A percentile compares a stretch with the other conserved stretches of the same genome.
phyloP scores from a whole-genome alignment of 2,329 filamentous ascomycete genomes.

The Coleophoma eucalyptorum region DNA sequence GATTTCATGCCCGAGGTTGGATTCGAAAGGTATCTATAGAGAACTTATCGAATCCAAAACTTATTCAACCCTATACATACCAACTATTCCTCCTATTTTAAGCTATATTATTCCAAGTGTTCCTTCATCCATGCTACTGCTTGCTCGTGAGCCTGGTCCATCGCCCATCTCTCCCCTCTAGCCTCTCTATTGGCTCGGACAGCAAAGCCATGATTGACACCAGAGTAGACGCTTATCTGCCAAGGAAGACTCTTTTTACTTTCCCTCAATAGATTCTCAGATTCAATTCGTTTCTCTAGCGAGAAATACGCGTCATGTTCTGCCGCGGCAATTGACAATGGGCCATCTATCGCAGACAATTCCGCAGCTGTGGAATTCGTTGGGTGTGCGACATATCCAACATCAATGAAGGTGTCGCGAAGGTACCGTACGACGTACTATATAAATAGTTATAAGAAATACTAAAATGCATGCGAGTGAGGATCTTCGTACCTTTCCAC shows the following conservation, averaged over 20 bases:
- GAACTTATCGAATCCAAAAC: no score
- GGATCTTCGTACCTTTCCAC: conserved; percentile 42
- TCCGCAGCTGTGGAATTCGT: conserved; percentile 65
- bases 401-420: conserved; percentile 56
- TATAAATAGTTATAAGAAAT: background rate
- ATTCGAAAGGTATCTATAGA: no score
- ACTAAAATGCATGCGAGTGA: no score
- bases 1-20: no score
- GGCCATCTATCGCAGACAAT: conserved; percentile 57
- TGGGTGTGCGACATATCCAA: conserved; percentile 69
- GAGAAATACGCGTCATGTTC: conserved; percentile 62
- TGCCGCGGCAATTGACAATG: conserved; percentile 60
- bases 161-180: conserved; percentile 57
- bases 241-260: conserved; percentile 42
- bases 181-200: conserved; percentile 58
- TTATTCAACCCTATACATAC: no score
- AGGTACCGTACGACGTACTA: conserved; percentile 65
- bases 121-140: conserved; percentile 71
- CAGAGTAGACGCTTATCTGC: conserved; percentile 71
- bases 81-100: no score
- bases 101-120: background rate
- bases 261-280: conserved; percentile 48
- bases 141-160: conserved; percentile 74
- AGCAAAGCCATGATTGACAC: conserved; percentile 68
- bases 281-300: conserved; percentile 54